phyloP scores from a whole-genome alignment of 2,329 filamentous ascomycete genomes.

The Fusarium nanum region DNA sequence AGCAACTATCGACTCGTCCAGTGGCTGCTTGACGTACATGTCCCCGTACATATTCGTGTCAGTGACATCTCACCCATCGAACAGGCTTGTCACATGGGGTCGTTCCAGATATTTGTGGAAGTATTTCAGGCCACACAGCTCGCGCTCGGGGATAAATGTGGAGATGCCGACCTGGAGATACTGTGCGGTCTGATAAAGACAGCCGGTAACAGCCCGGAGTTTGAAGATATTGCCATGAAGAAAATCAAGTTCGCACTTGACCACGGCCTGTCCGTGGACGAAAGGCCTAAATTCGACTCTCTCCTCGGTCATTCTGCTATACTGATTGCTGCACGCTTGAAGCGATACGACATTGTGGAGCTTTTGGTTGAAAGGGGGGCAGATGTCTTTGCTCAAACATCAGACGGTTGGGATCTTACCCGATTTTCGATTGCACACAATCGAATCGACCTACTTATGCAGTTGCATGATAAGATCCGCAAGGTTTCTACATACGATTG shows the following conservation, averaged over 20 bases:
- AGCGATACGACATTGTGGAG: neutral
- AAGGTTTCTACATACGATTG: neutral
- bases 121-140: neutral
- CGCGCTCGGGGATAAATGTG: too few species aligned
- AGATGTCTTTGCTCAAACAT: neutral
- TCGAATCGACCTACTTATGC: neutral
- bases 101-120: neutral
- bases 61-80: neutral
- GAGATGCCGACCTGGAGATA: too few species aligned
- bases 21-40: neutral
- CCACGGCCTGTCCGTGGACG: neutral
- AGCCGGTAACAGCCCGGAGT: too few species aligned
- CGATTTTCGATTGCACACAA: neutral
- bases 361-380: neutral
- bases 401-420: neutral
- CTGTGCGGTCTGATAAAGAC: too few species aligned
- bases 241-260: neutral
- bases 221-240: neutral
- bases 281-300: neutral
- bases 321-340: neutral
- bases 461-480: neutral
- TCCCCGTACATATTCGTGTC: neutral
- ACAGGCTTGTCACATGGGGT: neutral
- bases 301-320: neutral
- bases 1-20: neutral